Evolutionary conservation across 108 stramenopile species (phyloP).

Genomic region (Skeletonema grethae): DNA sequence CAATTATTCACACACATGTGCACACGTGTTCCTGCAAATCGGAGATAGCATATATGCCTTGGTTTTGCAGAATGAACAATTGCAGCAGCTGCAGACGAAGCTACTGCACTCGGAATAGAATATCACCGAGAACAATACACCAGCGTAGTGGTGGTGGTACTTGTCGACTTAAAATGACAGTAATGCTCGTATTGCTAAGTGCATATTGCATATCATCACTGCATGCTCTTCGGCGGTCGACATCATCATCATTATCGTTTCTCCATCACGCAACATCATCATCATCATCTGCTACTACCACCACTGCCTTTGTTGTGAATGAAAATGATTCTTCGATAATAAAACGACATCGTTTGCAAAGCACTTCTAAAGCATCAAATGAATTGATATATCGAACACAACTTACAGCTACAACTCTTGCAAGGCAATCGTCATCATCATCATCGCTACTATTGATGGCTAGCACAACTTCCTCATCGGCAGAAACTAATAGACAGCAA

Average conservation of each 20-base stretch:
- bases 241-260: not conserved
- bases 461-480: not conserved
- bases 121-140: not conserved
- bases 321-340: not conserved
- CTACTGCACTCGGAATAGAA: not conserved
- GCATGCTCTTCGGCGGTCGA: not conserved
- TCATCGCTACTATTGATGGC: slow-evolving; percentile 1
- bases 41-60: not conserved
- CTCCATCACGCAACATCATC: not conserved
- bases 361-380: no score
- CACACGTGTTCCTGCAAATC: no score
- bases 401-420: not conserved
- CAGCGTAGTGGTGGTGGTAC: not conserved
- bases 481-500: not conserved
- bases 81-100: not conserved
- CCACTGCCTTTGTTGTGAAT: not conserved
- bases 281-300: no score
- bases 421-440: not conserved
- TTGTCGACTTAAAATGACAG: not conserved
- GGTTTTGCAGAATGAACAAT: not conserved
- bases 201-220: not conserved
- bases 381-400: no score
- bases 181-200: not conserved
- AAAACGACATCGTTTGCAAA: not conserved
- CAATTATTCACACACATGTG: no score